Evolutionary conservation across 176 grass and related monocot genomes (phyloP), one percentile per base, ranked within the genome.

Genomic region (Ensete ventricosum): DNA sequence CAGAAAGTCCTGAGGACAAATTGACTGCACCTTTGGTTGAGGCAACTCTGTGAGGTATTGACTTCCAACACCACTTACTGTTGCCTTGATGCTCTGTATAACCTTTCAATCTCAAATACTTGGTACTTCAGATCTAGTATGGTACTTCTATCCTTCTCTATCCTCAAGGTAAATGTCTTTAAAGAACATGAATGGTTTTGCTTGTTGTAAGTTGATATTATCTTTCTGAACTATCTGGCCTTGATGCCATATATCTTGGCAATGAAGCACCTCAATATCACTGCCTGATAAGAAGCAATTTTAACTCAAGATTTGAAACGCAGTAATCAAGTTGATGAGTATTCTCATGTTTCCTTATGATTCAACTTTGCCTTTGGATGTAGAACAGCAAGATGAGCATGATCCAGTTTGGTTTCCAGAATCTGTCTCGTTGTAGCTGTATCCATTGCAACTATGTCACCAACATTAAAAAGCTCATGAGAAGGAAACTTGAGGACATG

Each of bases 1-100:
- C 26, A 34, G 10, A 9, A 9, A 43, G n/a, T 62, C 74, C 75
- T 14, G 23, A 21, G 52, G 26, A 68, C 43, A 55, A 23, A 50
- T 26, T 71, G 48, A 82, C 2, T 14, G 11, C 71, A 12, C 79
- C 78, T 67, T 43, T 68, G 65, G 60, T 60, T 17, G 67, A 54
- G 62, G 48, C 63, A 67, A 49, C 11, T 70, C 21, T 21, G 9
- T 64, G 62, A 21, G 1, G 22, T 21, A n/a, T 1, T 13, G 10
- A 11, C 23, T 65, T 9, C 7, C 22, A 26, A 65, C 21, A 21
- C 2, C 20, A 26, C 21, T 26, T 65, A 3, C 34, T 43, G 34
- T 43, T 43, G 34, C 26, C 9, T 65, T 5, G 11, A 23, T 13
- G 21, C 22, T 65, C 23, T 24, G 21, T 65, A 13, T 65, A 26